Percentiles rank a stretch among this genome's conserved stretches.
phyloP scores from a whole-genome alignment of 2,329 filamentous ascomycete species.

The Fusarium sulawesiense region DNA sequence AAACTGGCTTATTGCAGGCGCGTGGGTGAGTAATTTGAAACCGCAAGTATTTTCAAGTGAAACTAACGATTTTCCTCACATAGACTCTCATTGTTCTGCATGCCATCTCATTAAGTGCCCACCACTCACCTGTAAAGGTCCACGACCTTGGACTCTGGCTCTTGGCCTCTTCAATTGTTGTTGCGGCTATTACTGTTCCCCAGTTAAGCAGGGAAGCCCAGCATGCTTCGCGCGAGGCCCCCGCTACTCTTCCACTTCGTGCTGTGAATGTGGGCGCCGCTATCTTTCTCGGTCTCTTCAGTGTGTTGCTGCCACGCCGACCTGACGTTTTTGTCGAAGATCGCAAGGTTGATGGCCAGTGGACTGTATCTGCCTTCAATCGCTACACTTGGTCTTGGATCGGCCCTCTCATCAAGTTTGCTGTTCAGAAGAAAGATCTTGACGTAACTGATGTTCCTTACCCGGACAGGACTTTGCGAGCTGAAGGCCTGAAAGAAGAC shows the following conservation, averaged over 20 bases:
- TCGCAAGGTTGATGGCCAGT: slow-evolving; percentile 71
- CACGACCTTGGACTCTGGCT: slow-evolving; percentile 66
- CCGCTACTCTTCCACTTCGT: slow-evolving; percentile 58
- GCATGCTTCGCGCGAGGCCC: slow-evolving; percentile 49
- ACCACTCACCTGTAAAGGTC: slow-evolving; percentile 62
- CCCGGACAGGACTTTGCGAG: slow-evolving; percentile 66
- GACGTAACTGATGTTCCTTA: slow-evolving; percentile 72
- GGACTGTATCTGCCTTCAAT: slow-evolving; percentile 68
- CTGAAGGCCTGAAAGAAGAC: slow-evolving; percentile 60
- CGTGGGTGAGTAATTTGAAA: slow-evolving; percentile 68
- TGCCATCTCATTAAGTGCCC: slow-evolving; percentile 60
- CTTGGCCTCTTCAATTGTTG: slow-evolving; percentile 59
- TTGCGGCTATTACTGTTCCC: slow-evolving; percentile 57
- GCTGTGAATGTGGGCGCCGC: slow-evolving; percentile 59
- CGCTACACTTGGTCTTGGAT: slow-evolving; percentile 77
- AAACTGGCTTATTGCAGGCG: slow-evolving; percentile 69
- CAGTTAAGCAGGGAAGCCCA: slow-evolving; percentile 56
- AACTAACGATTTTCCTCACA: slow-evolving; percentile 4
- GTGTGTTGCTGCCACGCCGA: slow-evolving; percentile 71
- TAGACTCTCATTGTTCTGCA: slow-evolving; percentile 66
- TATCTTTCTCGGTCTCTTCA: slow-evolving; percentile 59
- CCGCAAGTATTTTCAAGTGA: neutral
- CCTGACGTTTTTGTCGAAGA: slow-evolving; percentile 73
- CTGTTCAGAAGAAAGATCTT: slow-evolving; percentile 68
- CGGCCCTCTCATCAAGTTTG: slow-evolving; percentile 63